Evolutionary conservation across 371 early-diverging fungal genomes (phyloP).

Genomic region (Apophysomyces elegans): DNA sequence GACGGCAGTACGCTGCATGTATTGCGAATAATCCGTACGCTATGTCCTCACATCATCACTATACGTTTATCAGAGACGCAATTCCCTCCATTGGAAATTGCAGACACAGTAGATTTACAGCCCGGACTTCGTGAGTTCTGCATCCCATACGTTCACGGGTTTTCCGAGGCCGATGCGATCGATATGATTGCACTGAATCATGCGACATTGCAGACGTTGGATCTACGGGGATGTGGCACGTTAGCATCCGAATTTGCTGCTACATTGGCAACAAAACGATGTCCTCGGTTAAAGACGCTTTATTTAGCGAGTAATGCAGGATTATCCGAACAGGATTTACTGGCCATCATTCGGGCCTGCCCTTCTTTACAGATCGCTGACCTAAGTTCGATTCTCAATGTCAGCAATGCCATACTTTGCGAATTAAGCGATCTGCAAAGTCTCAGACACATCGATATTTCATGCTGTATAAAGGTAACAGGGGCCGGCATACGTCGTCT

Average conservation of each 20-base stretch:
- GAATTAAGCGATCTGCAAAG: constrained; percentile 15
- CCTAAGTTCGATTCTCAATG: constrained; percentile 8
- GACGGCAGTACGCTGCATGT: background rate
- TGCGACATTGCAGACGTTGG: constrained; percentile 10
- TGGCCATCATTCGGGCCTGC: constrained; percentile 5
- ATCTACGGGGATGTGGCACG: background rate
- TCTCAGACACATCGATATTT: constrained; percentile 28
- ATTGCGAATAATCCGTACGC: background rate
- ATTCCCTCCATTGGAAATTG: constrained; percentile 12
- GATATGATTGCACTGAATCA: background rate
- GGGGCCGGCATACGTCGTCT: constrained; percentile 33
- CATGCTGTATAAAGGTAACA: constrained; percentile 28
- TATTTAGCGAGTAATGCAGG: background rate
- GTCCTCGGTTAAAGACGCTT: constrained; percentile 12
- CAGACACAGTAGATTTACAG: background rate
- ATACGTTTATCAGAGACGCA: constrained; percentile 15
- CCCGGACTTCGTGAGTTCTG: constrained; percentile 7
- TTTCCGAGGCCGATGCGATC: constrained; percentile 4
- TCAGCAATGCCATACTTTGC: constrained; percentile 24
- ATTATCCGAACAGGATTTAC: constrained; percentile 6
- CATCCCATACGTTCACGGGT: background rate
- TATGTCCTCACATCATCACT: constrained; percentile 9
- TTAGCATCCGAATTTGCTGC: background rate
- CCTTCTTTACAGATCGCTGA: constrained; percentile 13
- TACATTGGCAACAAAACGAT: background rate